Evolutionary conservation across 768 basidiomycete species (phyloP), one percentile per base, ranked within the genome.

Genomic region (Termitomyces sp.): DNA sequence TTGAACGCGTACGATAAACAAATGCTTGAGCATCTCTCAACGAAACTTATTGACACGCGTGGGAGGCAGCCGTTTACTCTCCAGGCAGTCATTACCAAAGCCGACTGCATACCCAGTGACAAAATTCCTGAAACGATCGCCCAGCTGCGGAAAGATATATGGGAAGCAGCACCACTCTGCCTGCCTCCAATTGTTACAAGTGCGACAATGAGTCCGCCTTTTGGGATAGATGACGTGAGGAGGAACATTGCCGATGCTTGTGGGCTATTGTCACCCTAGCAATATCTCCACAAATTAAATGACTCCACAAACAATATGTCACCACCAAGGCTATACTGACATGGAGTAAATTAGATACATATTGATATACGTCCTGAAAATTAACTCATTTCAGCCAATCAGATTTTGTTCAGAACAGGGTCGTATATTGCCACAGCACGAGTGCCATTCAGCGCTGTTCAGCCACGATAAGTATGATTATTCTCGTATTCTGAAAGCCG

Each of bases 31-130:
- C 72, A 80, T 39, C 74, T 91, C 27, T 76, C 76, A 1, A 47
- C 62, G 33, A 66, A 66, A n/a, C 67, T 81, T 63, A 59, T 75
- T 56, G 62, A 70, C 55, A 62, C 66, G 43, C 71, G 71, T 39
- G 75, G 73, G 4, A 66, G 64, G 0, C 70, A 73, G 31, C 72
- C 68, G 2, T 84, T 83, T 66, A 86, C 86, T 0, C 68, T 91
- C 1, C 89, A 91, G 62, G 76, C 87, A 1, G 71, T 91, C 54
- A 79, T 91, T 60, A 90, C 89, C 40, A 90, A 89, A 68, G 77
- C 76, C 1, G 89, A 91, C 66, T 69, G 69, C 4, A 71, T 88
- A 5, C 69, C 74, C 3, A 15, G 58, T 12, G 62, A 67, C 7
- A 61, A 73, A 23, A 66, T 78, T 3, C 56, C 68, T 9, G 54